Evolutionary conservation across 2,329 filamentous ascomycete genomes (phyloP).

Genomic region (Boeremia lycopersici): DNA sequence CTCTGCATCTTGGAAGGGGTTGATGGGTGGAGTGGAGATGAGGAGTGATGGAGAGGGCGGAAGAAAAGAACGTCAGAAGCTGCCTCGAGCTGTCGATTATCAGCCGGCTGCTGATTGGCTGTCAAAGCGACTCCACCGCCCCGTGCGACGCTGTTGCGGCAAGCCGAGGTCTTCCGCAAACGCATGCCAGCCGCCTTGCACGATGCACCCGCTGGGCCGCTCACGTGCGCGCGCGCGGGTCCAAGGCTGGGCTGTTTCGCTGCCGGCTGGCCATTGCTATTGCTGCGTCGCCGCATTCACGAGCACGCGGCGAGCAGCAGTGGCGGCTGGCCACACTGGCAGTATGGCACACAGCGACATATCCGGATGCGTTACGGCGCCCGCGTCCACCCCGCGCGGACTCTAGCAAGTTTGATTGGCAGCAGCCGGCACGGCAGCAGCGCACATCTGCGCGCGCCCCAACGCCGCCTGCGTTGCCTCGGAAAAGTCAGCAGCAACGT

Average conservation of each 20-base stretch:
- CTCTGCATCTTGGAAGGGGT: conserved; percentile 66
- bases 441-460: conserved; percentile 15
- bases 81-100: conserved; percentile 36
- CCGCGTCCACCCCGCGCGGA: conserved; percentile 2
- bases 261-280: no score
- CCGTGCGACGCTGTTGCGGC: conserved; percentile 28
- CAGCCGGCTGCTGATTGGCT: conserved; percentile 40
- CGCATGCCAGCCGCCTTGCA: conserved; percentile 7
- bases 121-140: conserved; percentile 21
- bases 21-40: conserved; percentile 48
- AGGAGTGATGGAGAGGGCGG: conserved; percentile 37
- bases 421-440: conserved; percentile 19
- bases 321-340: no score
- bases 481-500: conserved; percentile 20
- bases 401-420: conserved; percentile 18
- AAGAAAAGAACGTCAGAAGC: conserved; percentile 47
- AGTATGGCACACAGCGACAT: not conserved
- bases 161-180: conserved; percentile 28
- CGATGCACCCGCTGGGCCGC: conserved; percentile 9
- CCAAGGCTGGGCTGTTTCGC: not conserved
- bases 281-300: no score
- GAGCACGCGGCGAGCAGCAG: not conserved
- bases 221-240: conserved; percentile 1
- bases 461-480: conserved; percentile 25
- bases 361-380: conserved; percentile 6